These are phyloP conservation scores for Mycocalia duriaeana DNA, from an alignment of 1,284 basidiomycete genomes.

Conservation along the genomic window DNA sequence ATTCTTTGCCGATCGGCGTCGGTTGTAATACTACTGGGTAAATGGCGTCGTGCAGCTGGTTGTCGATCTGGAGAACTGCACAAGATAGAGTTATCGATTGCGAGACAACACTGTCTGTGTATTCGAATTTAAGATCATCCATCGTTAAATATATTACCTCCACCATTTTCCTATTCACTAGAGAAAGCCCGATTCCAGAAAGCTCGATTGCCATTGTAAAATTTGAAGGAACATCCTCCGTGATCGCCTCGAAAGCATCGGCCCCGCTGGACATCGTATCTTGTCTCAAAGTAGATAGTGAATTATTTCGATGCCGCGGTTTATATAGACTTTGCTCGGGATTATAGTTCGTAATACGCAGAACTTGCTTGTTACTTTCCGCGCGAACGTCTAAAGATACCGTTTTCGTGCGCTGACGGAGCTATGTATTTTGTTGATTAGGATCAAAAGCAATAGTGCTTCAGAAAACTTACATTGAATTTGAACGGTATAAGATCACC, in stretches of 20 bases:
- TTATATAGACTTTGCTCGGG: slow-evolving; percentile 89
- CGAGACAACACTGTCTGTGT: slow-evolving; percentile 77
- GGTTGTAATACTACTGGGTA: slow-evolving; percentile 97
- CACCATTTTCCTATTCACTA: slow-evolving; percentile 84
- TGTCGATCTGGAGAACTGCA: slow-evolving; percentile 92
- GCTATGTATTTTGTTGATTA: too few relatives aligned
- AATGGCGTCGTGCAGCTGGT: slow-evolving; percentile 93
- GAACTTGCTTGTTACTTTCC: slow-evolving; percentile 81
- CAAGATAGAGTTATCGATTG: slow-evolving; percentile 83
- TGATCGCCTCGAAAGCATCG: slow-evolving; percentile 86
- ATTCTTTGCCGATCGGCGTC: slow-evolving; percentile 84
- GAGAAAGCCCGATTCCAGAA: slow-evolving; percentile 89
- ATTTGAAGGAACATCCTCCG: slow-evolving; percentile 69
- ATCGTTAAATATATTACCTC: slow-evolving; percentile 91
- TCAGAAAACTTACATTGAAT: slow-evolving; percentile 65
- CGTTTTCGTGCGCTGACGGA: slow-evolving; percentile 48
- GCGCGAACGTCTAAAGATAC: slow-evolving; percentile 93
- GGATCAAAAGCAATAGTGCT: too few relatives aligned
- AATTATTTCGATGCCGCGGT: slow-evolving; percentile 54
- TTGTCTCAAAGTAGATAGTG: slow-evolving; percentile 51
- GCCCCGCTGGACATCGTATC: slow-evolving; percentile 67
- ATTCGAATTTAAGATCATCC: slow-evolving; percentile 81
- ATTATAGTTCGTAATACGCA: slow-evolving; percentile 86
- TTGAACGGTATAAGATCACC: slow-evolving; percentile 90
- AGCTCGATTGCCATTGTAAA: slow-evolving; percentile 76